Evolutionary conservation across 768 basidiomycete species (phyloP), one percentile per base, ranked within the genome.

Genomic region (Chalciporus piperatus): DNA sequence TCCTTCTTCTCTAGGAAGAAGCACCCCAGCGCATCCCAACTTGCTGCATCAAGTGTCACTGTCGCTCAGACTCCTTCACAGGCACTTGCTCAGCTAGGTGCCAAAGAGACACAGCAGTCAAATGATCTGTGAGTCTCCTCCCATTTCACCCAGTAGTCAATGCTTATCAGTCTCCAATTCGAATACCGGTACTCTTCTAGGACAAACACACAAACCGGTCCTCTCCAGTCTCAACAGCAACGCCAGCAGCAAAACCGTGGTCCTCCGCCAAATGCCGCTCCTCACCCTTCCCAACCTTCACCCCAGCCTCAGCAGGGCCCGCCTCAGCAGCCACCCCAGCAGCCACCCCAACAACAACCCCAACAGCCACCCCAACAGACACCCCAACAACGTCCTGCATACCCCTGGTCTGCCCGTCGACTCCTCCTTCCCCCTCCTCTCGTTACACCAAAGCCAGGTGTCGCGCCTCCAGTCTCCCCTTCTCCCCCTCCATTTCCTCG

Each of bases 1-100:
- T 90, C 89, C 79, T 92, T 91, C 88, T 92, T 92, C 81, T 86
- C 82, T 40, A 81, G 88, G 80, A 90, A 84, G 85, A 91, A 89
- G 81, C 80, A 84, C 57, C 77, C 81, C 47, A 79, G 73, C 45
- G 70, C 73, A 58, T 71, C 70, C 20, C 77, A 77, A 59, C 70
- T 72, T 48, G 63, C 67, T 45, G 59, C 73, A 23, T 58, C 78
- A 27, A 71, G 70, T 61, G 82, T 84, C 58, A 78, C 82, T 39
- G 72, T 84, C 48, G 74, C 80, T 7, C 82, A 84, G 65, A 80
- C 84, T 8, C 81, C 84, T 7, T 82, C 78, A 52, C 83, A 87
- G 65, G 85, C 85, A 30, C 77, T 87, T 8, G 82, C 82, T 38
- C 85, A 85, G 68, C 66, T 80, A 12, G 70, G 76, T 35, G 52